These are phyloP conservation scores for Paecilomyces sp. DNA, from an alignment of 2,329 filamentous ascomycete genomes.

Conservation along the genomic window DNA sequence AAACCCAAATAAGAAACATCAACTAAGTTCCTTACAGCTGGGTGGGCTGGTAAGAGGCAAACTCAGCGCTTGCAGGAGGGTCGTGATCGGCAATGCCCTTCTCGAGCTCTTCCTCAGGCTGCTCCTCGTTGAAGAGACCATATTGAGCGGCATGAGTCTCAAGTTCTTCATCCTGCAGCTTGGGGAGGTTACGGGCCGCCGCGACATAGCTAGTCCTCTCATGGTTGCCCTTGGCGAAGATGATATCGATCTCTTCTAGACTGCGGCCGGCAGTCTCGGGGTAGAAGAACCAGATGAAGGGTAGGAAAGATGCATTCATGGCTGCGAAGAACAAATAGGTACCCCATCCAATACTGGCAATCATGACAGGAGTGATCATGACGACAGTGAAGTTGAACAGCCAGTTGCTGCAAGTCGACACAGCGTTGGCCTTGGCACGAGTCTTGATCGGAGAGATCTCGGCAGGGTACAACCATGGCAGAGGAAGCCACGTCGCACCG, in stretches of 20 bases:
- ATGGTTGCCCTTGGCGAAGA: constrained; percentile 37
- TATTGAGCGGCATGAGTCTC: constrained; percentile 26
- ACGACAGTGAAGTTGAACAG: constrained; percentile 50
- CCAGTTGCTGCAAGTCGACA: constrained; percentile 50
- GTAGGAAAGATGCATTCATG: constrained; percentile 41
- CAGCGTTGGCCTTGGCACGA: constrained; percentile 64
- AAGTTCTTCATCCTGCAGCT: constrained; percentile 27
- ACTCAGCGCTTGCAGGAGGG: not conserved
- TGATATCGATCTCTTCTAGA: constrained; percentile 39
- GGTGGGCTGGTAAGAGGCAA: not conserved
- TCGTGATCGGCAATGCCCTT: not conserved
- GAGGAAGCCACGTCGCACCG: constrained; percentile 52
- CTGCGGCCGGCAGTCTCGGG: constrained; percentile 41
- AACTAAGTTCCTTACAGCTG: not conserved
- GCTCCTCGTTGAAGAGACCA: constrained; percentile 4
- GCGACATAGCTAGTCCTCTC: constrained; percentile 35
- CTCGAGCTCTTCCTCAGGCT: not conserved
- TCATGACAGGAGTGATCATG: constrained; percentile 43
- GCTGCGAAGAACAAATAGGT: constrained; percentile 39
- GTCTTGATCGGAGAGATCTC: constrained; percentile 68
- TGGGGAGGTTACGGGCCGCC: constrained; percentile 25
- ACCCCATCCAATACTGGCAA: constrained; percentile 32
- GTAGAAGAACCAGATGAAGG: constrained; percentile 49
- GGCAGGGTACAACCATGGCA: constrained; percentile 60
- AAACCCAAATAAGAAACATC: not conserved